These are phyloP conservation scores for Backusella liffmaniae DNA, from an alignment of 192 early-diverging fungal species.

Conservation along the genomic window DNA sequence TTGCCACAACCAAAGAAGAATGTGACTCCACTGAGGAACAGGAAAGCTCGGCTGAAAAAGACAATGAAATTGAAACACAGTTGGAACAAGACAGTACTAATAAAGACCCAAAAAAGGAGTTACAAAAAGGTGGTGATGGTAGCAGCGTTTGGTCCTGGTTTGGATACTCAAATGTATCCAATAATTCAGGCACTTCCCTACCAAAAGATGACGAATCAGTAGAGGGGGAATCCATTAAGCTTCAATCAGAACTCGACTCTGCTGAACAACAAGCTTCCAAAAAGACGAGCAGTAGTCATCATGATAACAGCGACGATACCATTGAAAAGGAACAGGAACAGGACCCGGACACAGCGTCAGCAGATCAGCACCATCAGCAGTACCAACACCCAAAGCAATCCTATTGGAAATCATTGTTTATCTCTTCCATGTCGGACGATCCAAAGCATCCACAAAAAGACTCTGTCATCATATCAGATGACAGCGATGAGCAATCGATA, in stretches of 20 bases:
- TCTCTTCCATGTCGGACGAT: background rate
- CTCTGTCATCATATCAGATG: conserved; percentile 14
- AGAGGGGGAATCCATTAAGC: background rate
- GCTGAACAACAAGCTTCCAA: background rate
- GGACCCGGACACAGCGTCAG: background rate
- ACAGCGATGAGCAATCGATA: background rate
- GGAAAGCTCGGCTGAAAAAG: background rate
- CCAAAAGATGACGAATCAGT: background rate
- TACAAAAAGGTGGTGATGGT: background rate
- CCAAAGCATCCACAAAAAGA: background rate
- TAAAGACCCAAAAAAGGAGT: background rate
- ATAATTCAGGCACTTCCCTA: background rate
- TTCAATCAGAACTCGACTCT: background rate
- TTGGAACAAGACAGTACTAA: background rate
- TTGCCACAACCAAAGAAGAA: background rate
- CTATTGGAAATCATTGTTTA: conserved; percentile 12
- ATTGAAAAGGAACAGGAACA: background rate
- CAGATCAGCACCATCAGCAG: background rate
- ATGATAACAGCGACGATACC: background rate
- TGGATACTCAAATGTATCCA: background rate
- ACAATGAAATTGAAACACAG: background rate
- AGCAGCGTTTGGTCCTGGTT: conserved; percentile 3
- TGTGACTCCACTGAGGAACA: background rate
- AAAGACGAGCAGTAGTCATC: background rate
- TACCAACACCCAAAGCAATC: background rate